These are phyloP conservation scores for Jatropha curcas DNA, from an alignment of 345 rosid genomes.

Conservation along the genomic window DNA sequence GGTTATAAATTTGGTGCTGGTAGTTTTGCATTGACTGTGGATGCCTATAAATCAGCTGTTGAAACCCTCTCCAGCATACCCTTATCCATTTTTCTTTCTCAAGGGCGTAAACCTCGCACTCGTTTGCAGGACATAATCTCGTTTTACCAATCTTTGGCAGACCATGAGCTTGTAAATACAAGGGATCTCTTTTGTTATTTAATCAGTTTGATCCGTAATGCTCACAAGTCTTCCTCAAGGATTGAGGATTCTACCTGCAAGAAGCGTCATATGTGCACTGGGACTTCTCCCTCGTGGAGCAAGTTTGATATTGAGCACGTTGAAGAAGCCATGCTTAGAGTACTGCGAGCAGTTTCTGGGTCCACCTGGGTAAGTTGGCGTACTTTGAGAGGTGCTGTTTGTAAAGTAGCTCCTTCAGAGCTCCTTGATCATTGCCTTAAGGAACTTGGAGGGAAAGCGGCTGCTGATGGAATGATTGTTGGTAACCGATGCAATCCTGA, in stretches of 20 bases:
- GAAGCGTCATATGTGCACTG: slow-evolving; percentile 21
- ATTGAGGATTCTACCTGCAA: slow-evolving; percentile 28
- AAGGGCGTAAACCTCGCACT: slow-evolving; percentile 37
- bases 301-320: slow-evolving; percentile 45
- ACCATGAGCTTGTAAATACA: slow-evolving; percentile 47
- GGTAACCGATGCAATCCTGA: slow-evolving; percentile 42
- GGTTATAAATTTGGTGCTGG: slow-evolving; percentile 73
- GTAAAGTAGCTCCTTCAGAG: slow-evolving; percentile 47
- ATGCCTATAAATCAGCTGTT: slow-evolving; percentile 53
- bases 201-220: slow-evolving; percentile 42
- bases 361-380: slow-evolving; percentile 65
- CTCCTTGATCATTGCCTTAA: slow-evolving; percentile 62
- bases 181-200: slow-evolving; percentile 55
- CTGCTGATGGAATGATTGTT: slow-evolving; percentile 49
- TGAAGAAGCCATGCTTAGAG: slow-evolving; percentile 60
- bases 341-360: slow-evolving; percentile 58
- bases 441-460: slow-evolving; percentile 48
- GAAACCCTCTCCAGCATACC: slow-evolving; percentile 47
- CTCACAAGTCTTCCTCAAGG: slow-evolving; percentile 40
- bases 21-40: slow-evolving; percentile 53
- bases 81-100: slow-evolving; percentile 37
- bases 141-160: slow-evolving; percentile 54
- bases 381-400: slow-evolving; percentile 60
- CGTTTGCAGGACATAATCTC: slow-evolving; percentile 39
- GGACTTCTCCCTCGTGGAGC: slow-evolving; percentile 40